These are phyloP conservation scores for Excoecaria cochinchinensis DNA, from an alignment of 345 rosid genomes.

Conservation along the genomic window DNA sequence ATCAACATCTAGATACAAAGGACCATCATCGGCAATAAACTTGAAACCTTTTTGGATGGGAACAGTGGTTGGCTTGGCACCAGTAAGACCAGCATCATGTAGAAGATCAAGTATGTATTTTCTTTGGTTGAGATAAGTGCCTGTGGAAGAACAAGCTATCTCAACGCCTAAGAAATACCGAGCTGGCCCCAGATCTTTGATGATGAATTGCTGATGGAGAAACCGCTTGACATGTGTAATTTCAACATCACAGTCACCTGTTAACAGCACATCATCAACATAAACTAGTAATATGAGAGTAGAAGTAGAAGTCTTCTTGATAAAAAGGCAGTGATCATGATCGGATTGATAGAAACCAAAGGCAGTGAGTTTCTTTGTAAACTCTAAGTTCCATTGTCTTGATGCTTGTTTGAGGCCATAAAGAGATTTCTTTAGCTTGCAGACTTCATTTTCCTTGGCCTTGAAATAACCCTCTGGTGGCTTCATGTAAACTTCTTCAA, in stretches of 20 bases:
- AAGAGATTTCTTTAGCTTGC: background rate
- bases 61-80: background rate
- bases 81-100: background rate
- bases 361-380: background rate
- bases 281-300: no score
- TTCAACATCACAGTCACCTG: background rate
- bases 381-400: background rate
- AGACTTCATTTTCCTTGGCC: background rate
- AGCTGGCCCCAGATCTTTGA: background rate
- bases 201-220: background rate
- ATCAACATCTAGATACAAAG: background rate
- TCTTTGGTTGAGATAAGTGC: background rate
- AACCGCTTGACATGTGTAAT: background rate
- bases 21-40: background rate
- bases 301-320: background rate
- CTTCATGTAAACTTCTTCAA: background rate
- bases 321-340: background rate
- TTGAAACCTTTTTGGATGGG: background rate
- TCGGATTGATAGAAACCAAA: background rate
- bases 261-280: background rate
- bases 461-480: background rate
- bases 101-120: background rate
- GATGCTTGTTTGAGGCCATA: background rate
- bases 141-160: background rate
- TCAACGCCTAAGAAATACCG: background rate